phyloP scores from a whole-genome alignment of 148 eudicot genomes.

The Cornus controversa region DNA sequence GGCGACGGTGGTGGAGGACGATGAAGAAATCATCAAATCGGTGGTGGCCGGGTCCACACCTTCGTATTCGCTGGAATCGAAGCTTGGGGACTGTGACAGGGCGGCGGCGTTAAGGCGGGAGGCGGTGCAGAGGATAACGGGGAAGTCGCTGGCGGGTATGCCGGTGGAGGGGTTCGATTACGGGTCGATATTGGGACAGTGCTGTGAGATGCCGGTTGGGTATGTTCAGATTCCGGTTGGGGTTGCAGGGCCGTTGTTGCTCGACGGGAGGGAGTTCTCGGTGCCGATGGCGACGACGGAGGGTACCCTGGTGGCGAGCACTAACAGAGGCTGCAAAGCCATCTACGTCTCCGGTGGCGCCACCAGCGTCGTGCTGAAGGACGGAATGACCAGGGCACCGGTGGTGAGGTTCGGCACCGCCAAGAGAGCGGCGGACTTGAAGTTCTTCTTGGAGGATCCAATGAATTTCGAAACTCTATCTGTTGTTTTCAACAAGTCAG shows the following conservation, averaged over 20 bases:
- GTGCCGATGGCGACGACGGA: constrained; percentile 59
- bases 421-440: constrained; percentile 46
- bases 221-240: constrained; percentile 54
- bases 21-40: constrained; percentile 34
- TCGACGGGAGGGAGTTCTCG: constrained; percentile 38
- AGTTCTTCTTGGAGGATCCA: constrained; percentile 38
- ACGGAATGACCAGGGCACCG: constrained; percentile 50
- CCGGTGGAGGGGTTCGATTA: constrained; percentile 45
- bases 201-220: constrained; percentile 54
- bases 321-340: constrained; percentile 50
- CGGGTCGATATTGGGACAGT: constrained; percentile 44
- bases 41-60: constrained; percentile 37
- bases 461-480: constrained; percentile 33
- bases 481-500: constrained; percentile 42
- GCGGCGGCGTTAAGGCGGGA: constrained; percentile 36
- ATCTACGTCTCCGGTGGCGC: constrained; percentile 44
- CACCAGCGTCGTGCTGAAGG: constrained; percentile 34
- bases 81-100: constrained; percentile 38
- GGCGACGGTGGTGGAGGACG: constrained; percentile 20
- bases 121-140: constrained; percentile 36
- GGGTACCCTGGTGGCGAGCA: constrained; percentile 50
- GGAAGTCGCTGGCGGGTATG: constrained; percentile 30
- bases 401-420: constrained; percentile 42
- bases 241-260: constrained; percentile 44
- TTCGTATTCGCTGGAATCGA: constrained; percentile 43